Percentiles rank a stretch among this genome's conserved stretches.
Conservation (phyloP, 768 basidiomycete genomes). For the Mycena latifolia region DNA sequence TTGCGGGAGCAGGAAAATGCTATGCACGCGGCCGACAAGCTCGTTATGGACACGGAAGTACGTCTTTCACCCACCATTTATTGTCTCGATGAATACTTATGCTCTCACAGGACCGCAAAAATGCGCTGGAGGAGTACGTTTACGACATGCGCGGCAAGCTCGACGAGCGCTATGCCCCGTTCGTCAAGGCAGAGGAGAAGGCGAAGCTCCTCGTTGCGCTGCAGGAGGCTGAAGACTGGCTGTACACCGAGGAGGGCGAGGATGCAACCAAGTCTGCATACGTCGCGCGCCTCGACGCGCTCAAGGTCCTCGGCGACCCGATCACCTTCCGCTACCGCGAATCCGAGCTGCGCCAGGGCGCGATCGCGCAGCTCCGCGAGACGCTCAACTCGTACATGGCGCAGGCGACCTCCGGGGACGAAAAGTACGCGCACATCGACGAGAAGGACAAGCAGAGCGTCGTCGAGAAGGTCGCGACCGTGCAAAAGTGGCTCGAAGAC, state of each 20-base stretch:
- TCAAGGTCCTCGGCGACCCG: conserved; percentile 90
- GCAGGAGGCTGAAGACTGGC: conserved; percentile 92
- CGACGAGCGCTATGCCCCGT: conserved; percentile 87
- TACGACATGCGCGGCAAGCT: conserved; percentile 96
- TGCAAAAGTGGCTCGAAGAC: conserved; percentile 97
- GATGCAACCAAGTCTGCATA: conserved; percentile 98
- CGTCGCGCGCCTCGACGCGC: conserved; percentile 81
- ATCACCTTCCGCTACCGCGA: conserved; percentile 88
- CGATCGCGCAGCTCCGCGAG: conserved; percentile 85
- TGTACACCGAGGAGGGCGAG: conserved; percentile 97
- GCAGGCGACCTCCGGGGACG: conserved; percentile 87
- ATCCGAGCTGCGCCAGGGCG: conserved; percentile 80
- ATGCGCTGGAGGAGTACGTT: conserved; percentile 98
- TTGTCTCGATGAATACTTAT: background rate
- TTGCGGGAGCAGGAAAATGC: conserved; percentile 86
- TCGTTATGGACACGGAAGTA: conserved; percentile 98
- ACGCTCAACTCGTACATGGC: conserved; percentile 88
- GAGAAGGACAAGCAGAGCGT: conserved; percentile 88
- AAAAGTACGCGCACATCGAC: conserved; percentile 91
- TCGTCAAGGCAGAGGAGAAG: conserved; percentile 83
- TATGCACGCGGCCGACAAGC: conserved; percentile 94
- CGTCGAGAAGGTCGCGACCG: conserved; percentile 90
- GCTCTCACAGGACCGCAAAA: conserved; percentile 87
- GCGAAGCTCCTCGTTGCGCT: conserved; percentile 77
- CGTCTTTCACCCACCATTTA: conserved; percentile 38